These are phyloP conservation scores for Chaetomium sp. DNA, from an alignment of 2,329 filamentous ascomycete species.

Conservation along the genomic window DNA sequence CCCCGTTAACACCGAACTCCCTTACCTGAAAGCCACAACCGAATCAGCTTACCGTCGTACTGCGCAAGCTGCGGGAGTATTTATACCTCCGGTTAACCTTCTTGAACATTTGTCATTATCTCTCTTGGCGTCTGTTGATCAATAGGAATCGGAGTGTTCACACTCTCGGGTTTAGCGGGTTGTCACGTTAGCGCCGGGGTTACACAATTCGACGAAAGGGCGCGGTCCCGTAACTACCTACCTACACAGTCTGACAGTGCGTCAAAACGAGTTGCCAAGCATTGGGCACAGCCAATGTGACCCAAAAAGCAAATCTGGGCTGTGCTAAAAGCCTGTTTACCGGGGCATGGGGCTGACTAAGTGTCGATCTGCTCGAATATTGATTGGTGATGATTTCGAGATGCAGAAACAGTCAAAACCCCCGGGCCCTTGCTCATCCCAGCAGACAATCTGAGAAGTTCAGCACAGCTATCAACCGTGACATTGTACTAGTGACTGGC, in stretches of 20 bases:
- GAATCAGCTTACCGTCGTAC: background rate
- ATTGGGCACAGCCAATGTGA: constrained; percentile 1
- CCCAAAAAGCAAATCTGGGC: background rate
- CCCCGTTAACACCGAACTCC: background rate
- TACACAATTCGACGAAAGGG: too few species aligned
- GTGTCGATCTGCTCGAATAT: background rate
- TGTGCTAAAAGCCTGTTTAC: background rate
- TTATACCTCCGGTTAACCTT: background rate
- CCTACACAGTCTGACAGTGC: too few species aligned
- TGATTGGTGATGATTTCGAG: background rate
- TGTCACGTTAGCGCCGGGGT: background rate
- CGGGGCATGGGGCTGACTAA: background rate
- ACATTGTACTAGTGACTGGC: background rate
- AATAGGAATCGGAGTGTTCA: background rate
- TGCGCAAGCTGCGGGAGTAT: background rate
- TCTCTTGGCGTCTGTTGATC: background rate
- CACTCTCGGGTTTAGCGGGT: background rate
- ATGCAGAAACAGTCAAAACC: background rate
- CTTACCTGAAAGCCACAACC: background rate
- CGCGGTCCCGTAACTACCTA: too few species aligned
- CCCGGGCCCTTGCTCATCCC: background rate
- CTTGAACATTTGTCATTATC: background rate
- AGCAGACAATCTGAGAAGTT: too few species aligned
- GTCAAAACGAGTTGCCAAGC: constrained; percentile 6
- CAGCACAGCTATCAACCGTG: background rate